A percentile compares a stretch with the other conserved stretches of the same genome.
Evolutionary conservation across 2,329 filamentous ascomycete species (phyloP).

Genomic region (Aspergillus ochraceus): DNA sequence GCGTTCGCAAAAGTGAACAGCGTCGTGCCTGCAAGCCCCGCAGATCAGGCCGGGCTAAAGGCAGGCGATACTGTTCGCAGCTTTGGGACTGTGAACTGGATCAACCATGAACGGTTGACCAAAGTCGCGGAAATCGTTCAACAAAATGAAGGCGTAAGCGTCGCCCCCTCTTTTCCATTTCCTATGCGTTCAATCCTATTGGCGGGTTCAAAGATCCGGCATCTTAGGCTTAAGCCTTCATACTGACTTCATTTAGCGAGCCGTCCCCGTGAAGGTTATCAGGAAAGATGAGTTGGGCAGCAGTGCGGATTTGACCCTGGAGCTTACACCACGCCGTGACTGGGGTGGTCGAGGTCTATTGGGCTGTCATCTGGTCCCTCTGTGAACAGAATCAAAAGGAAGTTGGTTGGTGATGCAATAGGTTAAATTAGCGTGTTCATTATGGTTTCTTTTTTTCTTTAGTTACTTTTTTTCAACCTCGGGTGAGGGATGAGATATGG

Average conservation of each 20-base stretch:
- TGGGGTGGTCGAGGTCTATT: constrained; percentile 91
- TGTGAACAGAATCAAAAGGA: constrained; percentile 51
- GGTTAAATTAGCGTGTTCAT: background rate
- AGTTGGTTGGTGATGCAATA: background rate
- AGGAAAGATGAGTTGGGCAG: constrained; percentile 51
- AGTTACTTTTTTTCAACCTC: background rate
- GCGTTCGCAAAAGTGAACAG: constrained; percentile 90
- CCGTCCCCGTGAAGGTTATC: constrained; percentile 68
- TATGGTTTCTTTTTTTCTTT: background rate
- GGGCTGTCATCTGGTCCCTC: constrained; percentile 83
- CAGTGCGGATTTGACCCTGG: constrained; percentile 62
- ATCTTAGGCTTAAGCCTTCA: background rate
- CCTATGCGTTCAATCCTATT: background rate
- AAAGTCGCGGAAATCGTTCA: constrained; percentile 89
- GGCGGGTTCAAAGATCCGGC: background rate
- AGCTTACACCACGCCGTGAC: constrained; percentile 71
- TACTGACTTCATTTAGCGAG: constrained; percentile 52
- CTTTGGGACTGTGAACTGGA: constrained; percentile 80
- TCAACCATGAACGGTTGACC: constrained; percentile 81
- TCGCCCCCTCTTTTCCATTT: background rate
- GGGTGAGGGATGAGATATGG: constrained; percentile 21
- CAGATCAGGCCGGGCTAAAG: constrained; percentile 76
- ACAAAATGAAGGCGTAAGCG: constrained; percentile 79
- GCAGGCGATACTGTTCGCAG: constrained; percentile 76
- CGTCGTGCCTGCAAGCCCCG: constrained; percentile 75